Base-by-base conservation (phyloP, 202 grass and related monocot genomes). In the Zizania palustris region DNA sequence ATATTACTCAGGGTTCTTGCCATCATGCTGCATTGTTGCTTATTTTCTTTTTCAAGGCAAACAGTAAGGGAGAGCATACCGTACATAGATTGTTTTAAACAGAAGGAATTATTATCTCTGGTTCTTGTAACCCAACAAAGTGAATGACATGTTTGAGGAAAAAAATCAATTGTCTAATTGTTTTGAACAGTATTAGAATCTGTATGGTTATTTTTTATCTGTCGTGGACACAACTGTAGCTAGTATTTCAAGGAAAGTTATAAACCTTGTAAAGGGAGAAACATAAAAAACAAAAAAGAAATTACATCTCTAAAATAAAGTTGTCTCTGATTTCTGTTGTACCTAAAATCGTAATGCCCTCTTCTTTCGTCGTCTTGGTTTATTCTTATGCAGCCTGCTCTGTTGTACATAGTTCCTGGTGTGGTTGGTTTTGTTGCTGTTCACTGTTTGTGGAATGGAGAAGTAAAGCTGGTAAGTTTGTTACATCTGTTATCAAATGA, bases 321-420 rank as follows among this genome's bases (percentile, higher is more conserved):
- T 28, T n/a, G n/a, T 28, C 28, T 28, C 28, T 28, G 28, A 28
- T 28, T 28, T 28, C 28, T 28, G 28, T 28, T 28, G 28, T 28
- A 28, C 28, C 2, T 28, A 28, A 43, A 62, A 65, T 78, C 53
- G 45, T 51, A 44, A 19, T 16, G 58, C 34, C 5, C 59, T 37
- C 48, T 67, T 45, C 42, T 57, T 72, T 70, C 36, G 11, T 42
- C 3, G 5, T 75, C 0, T 35, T 68, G 59, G 56, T 56, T 53
- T 71, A 28, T 28, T 28, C 28, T 20, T 75, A 42, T 41, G n/a
- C 89, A 97, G 89, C 94, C 94, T 65, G 94, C 94, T 64, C 82
- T 97, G 16, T 46, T 92, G 44, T 97, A 97, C 61, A 92, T 93
- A 14, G 91, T 97, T 72, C 94, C 94, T 48, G 91, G 91, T 63